A percentile compares a stretch with the other conserved stretches of the same genome.
Conservation (phyloP, 305 asterid species). For the Fraxinus nigra region DNA sequence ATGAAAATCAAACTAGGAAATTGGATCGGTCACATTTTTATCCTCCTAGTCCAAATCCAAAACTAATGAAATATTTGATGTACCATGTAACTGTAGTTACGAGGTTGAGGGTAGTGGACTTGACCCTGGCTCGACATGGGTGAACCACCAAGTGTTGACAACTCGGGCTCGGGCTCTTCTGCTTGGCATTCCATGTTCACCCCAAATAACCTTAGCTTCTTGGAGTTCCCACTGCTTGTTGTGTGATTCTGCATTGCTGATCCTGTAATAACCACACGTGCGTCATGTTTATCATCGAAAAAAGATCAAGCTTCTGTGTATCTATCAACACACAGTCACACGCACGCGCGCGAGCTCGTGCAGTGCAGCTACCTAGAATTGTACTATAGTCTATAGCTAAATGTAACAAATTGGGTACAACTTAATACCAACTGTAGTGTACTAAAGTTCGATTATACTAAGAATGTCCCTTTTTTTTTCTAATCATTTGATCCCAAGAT, state of each 20-base stretch:
- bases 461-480: neutral
- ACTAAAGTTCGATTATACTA: neutral
- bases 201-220: constrained; percentile 55
- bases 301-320: neutral
- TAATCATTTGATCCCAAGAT: neutral
- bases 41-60: constrained; percentile 10
- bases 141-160: constrained; percentile 31
- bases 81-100: constrained; percentile 41
- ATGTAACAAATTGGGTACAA: neutral
- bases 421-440: neutral
- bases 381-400: neutral
- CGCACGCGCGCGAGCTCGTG: neutral
- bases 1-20: constrained; percentile 36
- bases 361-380: neutral
- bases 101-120: constrained; percentile 3
- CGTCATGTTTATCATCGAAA: neutral
- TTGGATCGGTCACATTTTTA: constrained; percentile 31
- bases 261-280: constrained; percentile 25
- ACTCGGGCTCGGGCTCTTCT: constrained; percentile 1
- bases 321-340: neutral
- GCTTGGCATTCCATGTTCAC: constrained; percentile 60
- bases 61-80: neutral
- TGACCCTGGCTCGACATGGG: constrained; percentile 36
- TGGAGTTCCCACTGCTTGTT: constrained; percentile 36
- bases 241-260: constrained; percentile 21